Evolutionary conservation across 768 basidiomycete species (phyloP).

Genomic region (Rhizopogon rudus): DNA sequence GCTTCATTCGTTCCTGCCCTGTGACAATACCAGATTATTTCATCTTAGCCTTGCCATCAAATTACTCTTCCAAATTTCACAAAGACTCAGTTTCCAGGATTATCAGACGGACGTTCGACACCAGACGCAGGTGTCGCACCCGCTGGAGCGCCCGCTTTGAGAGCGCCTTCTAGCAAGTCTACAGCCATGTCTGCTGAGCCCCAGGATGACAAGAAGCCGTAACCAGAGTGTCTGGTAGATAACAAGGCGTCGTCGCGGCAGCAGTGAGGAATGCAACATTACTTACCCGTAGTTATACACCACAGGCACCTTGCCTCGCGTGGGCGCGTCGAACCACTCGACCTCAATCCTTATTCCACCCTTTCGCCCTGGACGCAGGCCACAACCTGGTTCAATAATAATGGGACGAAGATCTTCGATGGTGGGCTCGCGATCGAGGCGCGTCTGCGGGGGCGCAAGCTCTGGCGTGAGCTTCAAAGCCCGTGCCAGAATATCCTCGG

Average conservation of each 20-base stretch:
- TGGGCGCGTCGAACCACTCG: constrained; percentile 32
- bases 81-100: neutral
- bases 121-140: neutral
- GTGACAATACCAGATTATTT: too few relatives aligned
- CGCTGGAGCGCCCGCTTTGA: constrained; percentile 14
- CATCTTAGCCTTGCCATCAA: neutral
- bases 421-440: constrained; percentile 39
- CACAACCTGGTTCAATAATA: constrained; percentile 50
- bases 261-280: neutral
- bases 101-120: neutral
- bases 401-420: constrained; percentile 45
- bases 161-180: constrained; percentile 38
- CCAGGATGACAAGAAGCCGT: constrained; percentile 63
- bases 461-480: constrained; percentile 50
- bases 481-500: constrained; percentile 50
- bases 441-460: constrained; percentile 50
- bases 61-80: neutral
- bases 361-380: constrained; percentile 61
- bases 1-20: neutral
- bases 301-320: constrained; percentile 36
- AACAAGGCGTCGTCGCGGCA: neutral
- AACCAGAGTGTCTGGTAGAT: constrained; percentile 53
- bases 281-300: constrained; percentile 65
- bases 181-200: constrained; percentile 51
- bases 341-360: constrained; percentile 62